phyloP scores from a whole-genome alignment of 2,329 filamentous ascomycete species.

The Cryphonectria radicalis region DNA sequence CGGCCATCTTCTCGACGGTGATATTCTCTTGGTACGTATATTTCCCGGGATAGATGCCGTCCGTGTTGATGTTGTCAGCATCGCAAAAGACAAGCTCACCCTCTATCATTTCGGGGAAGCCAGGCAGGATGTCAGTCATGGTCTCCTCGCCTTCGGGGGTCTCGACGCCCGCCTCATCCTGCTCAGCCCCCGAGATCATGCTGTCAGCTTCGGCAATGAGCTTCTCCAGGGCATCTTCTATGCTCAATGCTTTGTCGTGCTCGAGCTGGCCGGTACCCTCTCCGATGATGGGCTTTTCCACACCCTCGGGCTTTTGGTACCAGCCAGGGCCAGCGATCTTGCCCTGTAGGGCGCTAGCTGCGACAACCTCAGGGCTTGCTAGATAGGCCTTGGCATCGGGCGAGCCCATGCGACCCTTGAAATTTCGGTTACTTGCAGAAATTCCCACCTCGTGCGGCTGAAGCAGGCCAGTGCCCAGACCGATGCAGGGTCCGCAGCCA shows the following conservation, averaged over 20 bases:
- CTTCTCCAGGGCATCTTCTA: conserved; percentile 73
- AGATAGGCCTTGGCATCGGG: conserved; percentile 83
- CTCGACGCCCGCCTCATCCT: neutral
- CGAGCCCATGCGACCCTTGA: conserved; percentile 87
- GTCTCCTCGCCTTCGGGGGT: neutral
- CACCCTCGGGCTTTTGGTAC: conserved; percentile 72
- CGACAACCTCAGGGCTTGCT: conserved; percentile 87
- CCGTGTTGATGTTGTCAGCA: conserved; percentile 82
- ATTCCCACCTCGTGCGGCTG: conserved; percentile 88
- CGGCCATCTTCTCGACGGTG: conserved; percentile 70
- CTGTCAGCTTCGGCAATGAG: conserved; percentile 71
- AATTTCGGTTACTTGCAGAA: conserved; percentile 83
- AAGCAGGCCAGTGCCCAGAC: conserved; percentile 76
- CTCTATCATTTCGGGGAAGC: conserved; percentile 80
- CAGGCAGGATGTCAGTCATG: conserved; percentile 50
- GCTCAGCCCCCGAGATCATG: conserved; percentile 59
- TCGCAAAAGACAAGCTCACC: conserved; percentile 92
- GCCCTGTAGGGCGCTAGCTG: conserved; percentile 78
- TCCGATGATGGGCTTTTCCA: conserved; percentile 69
- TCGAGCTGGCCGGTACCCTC: conserved; percentile 70
- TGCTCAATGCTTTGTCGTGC: conserved; percentile 67
- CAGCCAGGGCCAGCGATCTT: conserved; percentile 74
- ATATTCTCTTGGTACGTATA: conserved; percentile 92
- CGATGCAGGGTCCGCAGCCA: conserved; percentile 83
- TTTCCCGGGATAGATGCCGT: conserved; percentile 87